Evolutionary conservation across 2,329 filamentous ascomycete species (phyloP).

Genomic region (Verticillium albo-atrum): DNA sequence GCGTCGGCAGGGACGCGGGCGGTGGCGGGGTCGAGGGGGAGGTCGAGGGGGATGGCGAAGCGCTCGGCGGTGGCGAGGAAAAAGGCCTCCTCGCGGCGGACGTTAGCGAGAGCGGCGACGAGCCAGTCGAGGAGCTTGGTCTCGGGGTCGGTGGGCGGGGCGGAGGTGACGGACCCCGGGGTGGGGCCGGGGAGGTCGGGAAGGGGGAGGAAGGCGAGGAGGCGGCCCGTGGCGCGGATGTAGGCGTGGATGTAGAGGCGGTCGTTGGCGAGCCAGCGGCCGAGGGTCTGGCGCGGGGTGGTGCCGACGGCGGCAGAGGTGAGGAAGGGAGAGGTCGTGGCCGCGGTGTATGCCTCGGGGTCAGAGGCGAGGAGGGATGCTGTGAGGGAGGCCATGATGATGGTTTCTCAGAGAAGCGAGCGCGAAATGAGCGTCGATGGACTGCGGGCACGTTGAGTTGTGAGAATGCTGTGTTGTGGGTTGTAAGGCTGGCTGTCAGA

Average conservation of each 20-base stretch:
- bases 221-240: conserved; percentile 60
- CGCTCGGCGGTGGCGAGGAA: conserved; percentile 60
- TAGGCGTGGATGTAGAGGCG: conserved; percentile 68
- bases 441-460: no score
- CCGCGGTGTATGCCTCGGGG: conserved; percentile 40
- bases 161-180: conserved; percentile 14
- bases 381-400: conserved; percentile 37
- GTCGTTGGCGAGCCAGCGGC: conserved; percentile 68
- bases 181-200: conserved; percentile 25
- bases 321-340: conserved; percentile 65
- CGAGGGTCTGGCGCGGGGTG: conserved; percentile 49
- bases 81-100: conserved; percentile 62
- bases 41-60: conserved; percentile 51
- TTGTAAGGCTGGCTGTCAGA: not conserved
- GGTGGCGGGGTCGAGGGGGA: conserved; percentile 13
- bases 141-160: conserved; percentile 44
- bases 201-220: conserved; percentile 58
- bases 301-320: conserved; percentile 58
- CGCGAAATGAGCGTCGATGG: not conserved
- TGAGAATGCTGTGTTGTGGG: not conserved
- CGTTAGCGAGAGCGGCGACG: conserved; percentile 60
- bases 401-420: not conserved
- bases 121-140: conserved; percentile 58
- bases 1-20: conserved; percentile 19
- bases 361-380: conserved; percentile 49